Percentiles rank a stretch among this genome's conserved stretches.
Conservation (phyloP, 495 filamentous ascomycete genomes). For the Hapsidospora chrysogenum region DNA sequence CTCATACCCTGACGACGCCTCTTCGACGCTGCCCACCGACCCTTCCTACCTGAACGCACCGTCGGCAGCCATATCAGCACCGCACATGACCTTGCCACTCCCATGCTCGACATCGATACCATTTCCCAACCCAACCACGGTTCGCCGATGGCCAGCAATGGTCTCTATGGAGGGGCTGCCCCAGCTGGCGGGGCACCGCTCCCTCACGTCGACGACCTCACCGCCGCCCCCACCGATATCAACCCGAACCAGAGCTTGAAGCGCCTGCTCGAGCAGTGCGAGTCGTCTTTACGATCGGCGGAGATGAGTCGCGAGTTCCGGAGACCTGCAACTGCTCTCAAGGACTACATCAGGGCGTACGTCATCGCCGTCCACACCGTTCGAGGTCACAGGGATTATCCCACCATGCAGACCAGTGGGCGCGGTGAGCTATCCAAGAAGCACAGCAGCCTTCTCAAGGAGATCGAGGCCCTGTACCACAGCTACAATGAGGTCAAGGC, state of each 20-base stretch:
- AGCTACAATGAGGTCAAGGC: slow-evolving; percentile 45
- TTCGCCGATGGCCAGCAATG: too few relatives aligned
- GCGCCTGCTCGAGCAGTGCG: slow-evolving; percentile 30
- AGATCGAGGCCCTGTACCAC: slow-evolving; percentile 20
- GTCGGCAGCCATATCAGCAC: too few relatives aligned
- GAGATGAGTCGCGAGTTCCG: slow-evolving; percentile 32
- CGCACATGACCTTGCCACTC: too few relatives aligned
- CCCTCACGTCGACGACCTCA: slow-evolving; percentile 62
- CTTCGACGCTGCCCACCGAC: too few relatives aligned
- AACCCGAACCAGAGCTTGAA: slow-evolving; percentile 28
- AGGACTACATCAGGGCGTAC: slow-evolving; percentile 64
- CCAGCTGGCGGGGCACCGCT: slow-evolving; percentile 21
- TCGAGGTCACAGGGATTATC: slow-evolving; percentile 53
- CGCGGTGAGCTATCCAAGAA: slow-evolving; percentile 21
- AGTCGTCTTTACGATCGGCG: slow-evolving; percentile 31
- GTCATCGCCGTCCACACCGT: slow-evolving; percentile 61
- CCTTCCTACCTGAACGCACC: too few relatives aligned
- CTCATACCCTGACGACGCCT: too few relatives aligned
- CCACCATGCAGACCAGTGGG: slow-evolving; percentile 25
- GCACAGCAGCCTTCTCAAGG: slow-evolving; percentile 32
- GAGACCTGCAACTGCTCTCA: slow-evolving; percentile 30
- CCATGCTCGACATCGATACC: too few relatives aligned
- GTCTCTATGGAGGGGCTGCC: slow-evolving; percentile 1
- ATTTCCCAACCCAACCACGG: too few relatives aligned
- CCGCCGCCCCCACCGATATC: slow-evolving; percentile 25